Evolutionary conservation across 257 asterid genomes (phyloP).

Genomic region (Dorcoceras hygrometricum): DNA sequence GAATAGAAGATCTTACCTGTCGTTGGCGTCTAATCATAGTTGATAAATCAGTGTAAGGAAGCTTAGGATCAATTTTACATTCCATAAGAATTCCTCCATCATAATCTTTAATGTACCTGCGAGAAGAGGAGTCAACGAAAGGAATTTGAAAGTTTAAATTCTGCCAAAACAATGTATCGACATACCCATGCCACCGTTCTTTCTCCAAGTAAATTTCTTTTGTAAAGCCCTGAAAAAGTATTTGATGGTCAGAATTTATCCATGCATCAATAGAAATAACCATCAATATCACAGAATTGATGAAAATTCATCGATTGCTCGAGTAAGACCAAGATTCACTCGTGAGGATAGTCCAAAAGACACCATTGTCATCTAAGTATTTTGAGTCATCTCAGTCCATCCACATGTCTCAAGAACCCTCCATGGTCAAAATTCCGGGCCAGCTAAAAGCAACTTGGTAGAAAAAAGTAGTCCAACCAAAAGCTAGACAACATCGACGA

Average conservation of each 20-base stretch:
- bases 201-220: conserved; percentile 92
- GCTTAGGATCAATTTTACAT: conserved; percentile 94
- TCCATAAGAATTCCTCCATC: conserved; percentile 99
- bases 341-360: no score
- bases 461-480: no score
- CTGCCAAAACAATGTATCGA: conserved; percentile 17
- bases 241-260: conserved; percentile 20
- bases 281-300: no score
- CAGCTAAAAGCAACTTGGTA: no score
- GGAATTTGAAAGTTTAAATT: not conserved
- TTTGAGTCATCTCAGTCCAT: no score
- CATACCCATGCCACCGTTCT: conserved; percentile 97
- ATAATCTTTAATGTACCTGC: conserved; percentile 89
- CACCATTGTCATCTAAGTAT: no score
- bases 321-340: no score
- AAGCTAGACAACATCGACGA: no score
- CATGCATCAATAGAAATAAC: conserved; percentile 14
- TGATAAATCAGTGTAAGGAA: conserved; percentile 95
- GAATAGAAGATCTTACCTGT: conserved; percentile 45
- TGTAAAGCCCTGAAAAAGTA: conserved; percentile 74
- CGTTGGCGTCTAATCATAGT: conserved; percentile 97
- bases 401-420: no score
- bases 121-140: conserved; percentile 7
- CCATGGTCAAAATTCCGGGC: no score
- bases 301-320: no score